Conservation (phyloP, 805 yeast species). For the Saturnispora ahearnii region DNA sequence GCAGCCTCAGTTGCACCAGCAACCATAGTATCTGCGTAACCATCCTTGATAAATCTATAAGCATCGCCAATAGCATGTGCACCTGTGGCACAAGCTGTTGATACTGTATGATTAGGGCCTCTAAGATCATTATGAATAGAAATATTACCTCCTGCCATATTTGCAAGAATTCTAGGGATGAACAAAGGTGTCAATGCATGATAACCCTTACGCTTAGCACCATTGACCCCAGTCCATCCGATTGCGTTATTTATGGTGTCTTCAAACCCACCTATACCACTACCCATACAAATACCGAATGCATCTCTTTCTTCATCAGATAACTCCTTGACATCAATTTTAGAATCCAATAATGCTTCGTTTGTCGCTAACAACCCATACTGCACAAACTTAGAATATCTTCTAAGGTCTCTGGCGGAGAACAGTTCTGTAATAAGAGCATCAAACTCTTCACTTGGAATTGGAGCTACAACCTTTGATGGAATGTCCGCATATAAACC, state of each 20-base stretch:
- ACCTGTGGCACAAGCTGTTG: constrained; percentile 98
- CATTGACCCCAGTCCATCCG: constrained; percentile 26
- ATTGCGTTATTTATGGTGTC: constrained; percentile 60
- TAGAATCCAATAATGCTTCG: constrained; percentile 70
- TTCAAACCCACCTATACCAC: constrained; percentile 84
- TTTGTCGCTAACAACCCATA: constrained; percentile 68
- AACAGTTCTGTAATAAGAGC: constrained; percentile 26
- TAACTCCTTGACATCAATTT: constrained; percentile 32
- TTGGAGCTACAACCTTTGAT: constrained; percentile 63
- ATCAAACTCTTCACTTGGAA: constrained; percentile 42
- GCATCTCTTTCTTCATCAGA: constrained; percentile 27
- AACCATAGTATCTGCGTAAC: constrained; percentile 76
- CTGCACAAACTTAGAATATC: constrained; percentile 67
- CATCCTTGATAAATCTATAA: constrained; percentile 63
- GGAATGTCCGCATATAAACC: constrained; percentile 50
- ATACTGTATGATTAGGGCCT: constrained; percentile 83
- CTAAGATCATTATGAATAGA: constrained; percentile 66
- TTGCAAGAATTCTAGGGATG: constrained; percentile 72
- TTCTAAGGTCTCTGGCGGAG: constrained; percentile 39
- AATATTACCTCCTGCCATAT: constrained; percentile 92
- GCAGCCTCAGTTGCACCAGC: constrained; percentile 94
- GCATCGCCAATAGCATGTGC: constrained; percentile 93
- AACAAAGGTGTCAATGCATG: constrained; percentile 76
- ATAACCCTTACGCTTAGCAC: constrained; percentile 38
- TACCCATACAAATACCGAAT: constrained; percentile 80